Evolutionary conservation across 768 basidiomycete genomes (phyloP), one percentile per base, ranked within the genome.

Genomic region (Lactifluus hygrophoroides): DNA sequence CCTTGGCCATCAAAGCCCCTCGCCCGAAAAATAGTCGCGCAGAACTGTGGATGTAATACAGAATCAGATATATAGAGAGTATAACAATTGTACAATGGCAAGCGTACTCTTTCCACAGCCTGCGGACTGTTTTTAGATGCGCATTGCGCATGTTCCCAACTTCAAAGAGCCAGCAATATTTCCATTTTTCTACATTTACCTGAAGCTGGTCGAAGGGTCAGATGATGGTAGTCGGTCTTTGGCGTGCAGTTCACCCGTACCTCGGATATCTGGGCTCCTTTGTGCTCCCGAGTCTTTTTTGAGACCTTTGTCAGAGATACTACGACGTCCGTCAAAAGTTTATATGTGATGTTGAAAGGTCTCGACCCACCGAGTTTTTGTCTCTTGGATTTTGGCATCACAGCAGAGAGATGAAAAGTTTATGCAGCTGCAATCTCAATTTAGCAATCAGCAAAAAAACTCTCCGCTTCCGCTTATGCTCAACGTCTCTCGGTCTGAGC

Each of bases 61-160:
- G 61, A 50, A 69, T 62, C 54, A 27, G 40, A 52, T 16, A 14
- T 14, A 27, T n/a, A 7, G 19, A 37, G 21, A 21, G 14, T 40
- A 21, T 49, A 5, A 46, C n/a, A n/a, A n/a, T n/a, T n/a, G n/a
- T n/a, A 44, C 42, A 10, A 46, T 19, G 48, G 8, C 54, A 37
- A 19, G 74, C 86, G 55, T 65, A 91, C 87, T 89, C 90, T 77
- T 91, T 90, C 96, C 96, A 99, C 63, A 89, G 76, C 59, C 84
- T 85, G 64, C 96, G 81, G 47, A 98, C 90, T 51, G 91, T 93
- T 78, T 98, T 94, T 38, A 99, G 75, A 72, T 92, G 88, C 27
- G 93, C 76, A 74, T 95, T 98, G 60, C 96, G 80, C 93, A 97
- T 95, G 65, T 93, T 84, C 16, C 94, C 94, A 5, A 97, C 91